Percentiles rank a stretch among this genome's conserved stretches.
Evolutionary conservation across 805 yeast genomes (phyloP).

Genomic region (Barnettozyma californica): DNA sequence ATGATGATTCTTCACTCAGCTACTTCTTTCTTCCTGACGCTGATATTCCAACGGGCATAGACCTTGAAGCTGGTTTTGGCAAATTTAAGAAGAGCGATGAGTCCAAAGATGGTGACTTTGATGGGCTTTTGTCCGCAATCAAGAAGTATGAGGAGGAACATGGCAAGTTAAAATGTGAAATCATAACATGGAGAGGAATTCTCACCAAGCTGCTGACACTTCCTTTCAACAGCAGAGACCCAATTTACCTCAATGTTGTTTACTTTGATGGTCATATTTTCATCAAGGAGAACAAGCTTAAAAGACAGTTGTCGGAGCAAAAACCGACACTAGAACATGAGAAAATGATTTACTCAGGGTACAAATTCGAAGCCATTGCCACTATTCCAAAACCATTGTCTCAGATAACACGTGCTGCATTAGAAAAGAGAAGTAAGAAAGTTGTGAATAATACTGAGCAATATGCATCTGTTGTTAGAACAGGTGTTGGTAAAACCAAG

Average conservation of each 20-base stretch:
- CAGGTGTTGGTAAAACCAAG: constrained; percentile 74
- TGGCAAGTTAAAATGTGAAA: constrained; percentile 48
- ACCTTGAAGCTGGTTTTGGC: constrained; percentile 59
- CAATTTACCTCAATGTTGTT: constrained; percentile 55
- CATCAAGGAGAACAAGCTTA: constrained; percentile 38
- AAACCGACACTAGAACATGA: constrained; percentile 27
- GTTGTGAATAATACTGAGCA: constrained; percentile 70
- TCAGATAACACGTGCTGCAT: constrained; percentile 53
- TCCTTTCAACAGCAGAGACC: constrained; percentile 54
- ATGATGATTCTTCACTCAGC: constrained; percentile 51
- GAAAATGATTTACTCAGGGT: constrained; percentile 58
- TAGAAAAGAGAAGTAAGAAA: constrained; percentile 60
- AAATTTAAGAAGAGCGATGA: constrained; percentile 55
- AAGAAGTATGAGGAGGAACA: constrained; percentile 46
- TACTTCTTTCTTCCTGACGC: constrained; percentile 81
- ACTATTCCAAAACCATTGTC: constrained; percentile 77
- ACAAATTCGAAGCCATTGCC: constrained; percentile 78
- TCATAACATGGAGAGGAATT: constrained; percentile 81
- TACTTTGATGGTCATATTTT: constrained; percentile 74
- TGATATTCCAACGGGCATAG: constrained; percentile 53
- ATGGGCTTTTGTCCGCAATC: constrained; percentile 53
- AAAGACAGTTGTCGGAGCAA: constrained; percentile 25
- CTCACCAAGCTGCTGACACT: constrained; percentile 68
- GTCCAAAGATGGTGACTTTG: constrained; percentile 50
- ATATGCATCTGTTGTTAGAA: constrained; percentile 71